Percentiles rank a stretch among this genome's conserved stretches.
Evolutionary conservation across 805 yeast genomes (phyloP).

Genomic region (Zygosaccharomyces bisporus): DNA sequence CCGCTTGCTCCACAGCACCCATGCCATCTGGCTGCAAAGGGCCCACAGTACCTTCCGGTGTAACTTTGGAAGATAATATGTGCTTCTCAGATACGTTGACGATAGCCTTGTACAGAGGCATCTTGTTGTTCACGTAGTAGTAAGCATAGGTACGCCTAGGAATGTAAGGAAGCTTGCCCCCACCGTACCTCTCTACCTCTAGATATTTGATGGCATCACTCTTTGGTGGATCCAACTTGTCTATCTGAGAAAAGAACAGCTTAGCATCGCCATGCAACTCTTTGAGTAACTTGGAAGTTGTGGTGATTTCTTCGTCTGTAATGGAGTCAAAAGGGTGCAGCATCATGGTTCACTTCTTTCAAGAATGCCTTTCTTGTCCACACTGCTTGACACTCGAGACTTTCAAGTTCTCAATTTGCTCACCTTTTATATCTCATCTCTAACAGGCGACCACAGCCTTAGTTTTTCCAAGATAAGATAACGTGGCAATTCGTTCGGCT

Average conservation of each 20-base stretch:
- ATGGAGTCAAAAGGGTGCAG: constrained; percentile 59
- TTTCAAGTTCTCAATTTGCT: not conserved
- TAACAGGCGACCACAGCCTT: not conserved
- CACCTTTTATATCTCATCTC: not conserved
- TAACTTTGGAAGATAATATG: constrained; percentile 50
- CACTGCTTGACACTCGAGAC: not conserved
- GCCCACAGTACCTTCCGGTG: constrained; percentile 63
- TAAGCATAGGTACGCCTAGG: constrained; percentile 66
- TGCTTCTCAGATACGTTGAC: constrained; percentile 62
- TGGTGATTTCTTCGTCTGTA: constrained; percentile 54
- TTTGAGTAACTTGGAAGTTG: constrained; percentile 58
- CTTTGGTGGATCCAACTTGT: constrained; percentile 77
- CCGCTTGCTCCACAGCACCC: constrained; percentile 48
- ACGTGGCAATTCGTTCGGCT: not conserved
- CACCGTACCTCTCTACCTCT: constrained; percentile 60
- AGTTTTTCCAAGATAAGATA: not conserved
- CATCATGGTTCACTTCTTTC: constrained; percentile 11
- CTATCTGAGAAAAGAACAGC: constrained; percentile 64
- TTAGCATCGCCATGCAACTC: constrained; percentile 50
- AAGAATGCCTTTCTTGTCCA: not conserved
- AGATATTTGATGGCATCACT: constrained; percentile 61
- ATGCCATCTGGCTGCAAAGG: constrained; percentile 69
- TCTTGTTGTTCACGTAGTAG: constrained; percentile 53
- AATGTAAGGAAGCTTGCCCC: constrained; percentile 49
- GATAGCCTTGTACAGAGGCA: constrained; percentile 64